Base-by-base conservation (phyloP, 148 eudicot genomes). In the Cornus controversa region DNA sequence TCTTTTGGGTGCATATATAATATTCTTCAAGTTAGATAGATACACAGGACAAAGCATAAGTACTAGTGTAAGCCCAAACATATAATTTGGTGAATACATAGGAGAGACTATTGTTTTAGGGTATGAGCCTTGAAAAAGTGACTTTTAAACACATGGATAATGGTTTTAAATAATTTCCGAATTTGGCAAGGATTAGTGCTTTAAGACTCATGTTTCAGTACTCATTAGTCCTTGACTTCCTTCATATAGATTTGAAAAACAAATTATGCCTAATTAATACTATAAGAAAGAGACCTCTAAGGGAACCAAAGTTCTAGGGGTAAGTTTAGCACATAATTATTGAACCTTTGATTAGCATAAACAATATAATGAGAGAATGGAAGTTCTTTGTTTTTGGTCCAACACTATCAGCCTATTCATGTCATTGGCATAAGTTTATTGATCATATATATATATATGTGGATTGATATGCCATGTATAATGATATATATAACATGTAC, bases 151-250 rank as follows among this genome's bases (percentile, higher is more conserved):
- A 5, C 37, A n/a, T 68, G 7, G 25, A 40, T 5, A 37, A 4
- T 40, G 10, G 3, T 27, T 69, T 69, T 2, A 5, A 22, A n/a
- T 37, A 23, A 6, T 69, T 69, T 69, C 72, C 54, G 10, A 69
- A 37, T 69, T 69, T 20, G 72, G 72, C 10, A 69, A 69, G 27
- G 54, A 2, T 40, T 36, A 69, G 45, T 69, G 70, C 42, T 29
- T 66, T 26, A 40, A n/a, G 27, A 26, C 60, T 54, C 62, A 5
- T 29, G 45, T 18, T 31, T 74, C 6, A 40, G 45, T 40, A 73
- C 25, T 54, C 45, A 73, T 73, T 20, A 53, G 45, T 40, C 6
- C 9, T 2, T 40, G 0, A 0, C 47, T 34, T 28, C n/a, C 47
- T 62, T 2, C 16, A 31, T 31, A 9, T 62, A 57, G 64, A 73